Conservation (phyloP, 148 eudicot genomes). For the Camellia lanceoleosa region DNA sequence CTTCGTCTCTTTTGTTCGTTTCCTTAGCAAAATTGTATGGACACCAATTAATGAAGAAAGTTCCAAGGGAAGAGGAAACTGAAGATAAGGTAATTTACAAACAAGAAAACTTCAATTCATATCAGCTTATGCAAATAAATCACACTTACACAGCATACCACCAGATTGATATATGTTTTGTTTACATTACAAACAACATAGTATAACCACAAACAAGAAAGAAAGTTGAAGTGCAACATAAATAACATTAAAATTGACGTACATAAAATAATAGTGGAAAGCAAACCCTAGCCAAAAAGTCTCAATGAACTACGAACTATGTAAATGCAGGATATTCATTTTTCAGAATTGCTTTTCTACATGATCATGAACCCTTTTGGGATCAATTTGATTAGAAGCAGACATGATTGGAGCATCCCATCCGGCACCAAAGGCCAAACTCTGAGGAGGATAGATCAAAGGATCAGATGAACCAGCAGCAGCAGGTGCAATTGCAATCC, state of each 20-base stretch:
- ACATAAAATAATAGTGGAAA: not conserved
- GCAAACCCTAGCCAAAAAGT: not conserved
- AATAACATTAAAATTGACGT: not conserved
- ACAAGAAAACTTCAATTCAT: too few relatives aligned
- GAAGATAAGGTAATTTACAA: too few relatives aligned
- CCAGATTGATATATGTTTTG: not conserved
- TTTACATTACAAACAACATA: not conserved
- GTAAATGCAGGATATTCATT: not conserved
- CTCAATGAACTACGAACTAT: not conserved
- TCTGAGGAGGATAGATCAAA: slow-evolving; percentile 14
- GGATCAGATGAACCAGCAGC: not conserved
- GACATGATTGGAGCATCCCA: slow-evolving; percentile 41
- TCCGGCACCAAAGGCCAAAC: slow-evolving; percentile 20
- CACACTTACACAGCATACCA: not conserved
- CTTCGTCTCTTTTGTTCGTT: too few relatives aligned
- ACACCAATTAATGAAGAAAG: too few relatives aligned
- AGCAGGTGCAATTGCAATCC: not conserved
- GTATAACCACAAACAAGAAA: not conserved
- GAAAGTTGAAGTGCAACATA: not conserved
- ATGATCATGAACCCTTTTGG: slow-evolving; percentile 8
- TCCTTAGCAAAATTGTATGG: too few relatives aligned
- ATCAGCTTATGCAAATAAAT: not conserved
- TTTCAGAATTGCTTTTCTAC: slow-evolving; percentile 10
- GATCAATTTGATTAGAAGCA: slow-evolving; percentile 14
- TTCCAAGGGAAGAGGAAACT: too few relatives aligned